These are phyloP conservation scores for Neopestalotiopsis clavispora DNA, from an alignment of 2,329 filamentous ascomycete genomes.

Conservation along the genomic window DNA sequence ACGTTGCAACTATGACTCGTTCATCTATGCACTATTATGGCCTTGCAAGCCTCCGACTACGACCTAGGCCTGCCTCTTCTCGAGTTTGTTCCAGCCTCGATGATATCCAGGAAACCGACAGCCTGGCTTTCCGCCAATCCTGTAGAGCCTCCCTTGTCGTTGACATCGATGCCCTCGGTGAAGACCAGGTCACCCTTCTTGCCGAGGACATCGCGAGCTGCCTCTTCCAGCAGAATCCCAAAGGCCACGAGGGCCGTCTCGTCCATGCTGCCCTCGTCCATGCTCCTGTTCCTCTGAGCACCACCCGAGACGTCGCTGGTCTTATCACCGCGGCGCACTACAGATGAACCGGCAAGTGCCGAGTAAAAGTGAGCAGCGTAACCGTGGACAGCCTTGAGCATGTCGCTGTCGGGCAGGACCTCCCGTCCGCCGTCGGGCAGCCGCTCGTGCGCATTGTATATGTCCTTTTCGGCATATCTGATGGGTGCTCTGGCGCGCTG, in stretches of 20 bases:
- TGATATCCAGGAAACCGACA: conserved; percentile 26
- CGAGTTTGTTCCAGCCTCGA: background rate
- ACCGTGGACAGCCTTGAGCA: conserved; percentile 70
- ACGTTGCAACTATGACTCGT: background rate
- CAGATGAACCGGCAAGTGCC: conserved; percentile 34
- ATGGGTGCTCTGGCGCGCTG: conserved; percentile 66
- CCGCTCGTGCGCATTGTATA: conserved; percentile 70
- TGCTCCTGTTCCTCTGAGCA: conserved; percentile 28
- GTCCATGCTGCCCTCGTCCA: conserved; percentile 70
- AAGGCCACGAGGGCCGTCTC: conserved; percentile 79
- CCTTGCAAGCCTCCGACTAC: background rate
- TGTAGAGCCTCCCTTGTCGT: conserved; percentile 19
- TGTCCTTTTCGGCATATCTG: conserved; percentile 72
- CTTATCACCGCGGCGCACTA: background rate
- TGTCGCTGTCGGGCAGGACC: conserved; percentile 68
- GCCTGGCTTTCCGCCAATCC: conserved; percentile 13
- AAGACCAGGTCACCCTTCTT: conserved; percentile 73
- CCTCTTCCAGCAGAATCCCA: conserved; percentile 77
- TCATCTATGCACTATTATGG: background rate
- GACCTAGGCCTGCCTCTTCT: background rate
- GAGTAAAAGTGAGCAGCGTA: conserved; percentile 73
- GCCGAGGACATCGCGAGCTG: conserved; percentile 64
- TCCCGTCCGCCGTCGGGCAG: conserved; percentile 50
- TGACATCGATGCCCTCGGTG: conserved; percentile 57
- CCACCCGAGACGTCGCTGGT: conserved; percentile 8